Evolutionary conservation across 257 asterid species (phyloP).

Genomic region (Solanum chmielewskii): DNA sequence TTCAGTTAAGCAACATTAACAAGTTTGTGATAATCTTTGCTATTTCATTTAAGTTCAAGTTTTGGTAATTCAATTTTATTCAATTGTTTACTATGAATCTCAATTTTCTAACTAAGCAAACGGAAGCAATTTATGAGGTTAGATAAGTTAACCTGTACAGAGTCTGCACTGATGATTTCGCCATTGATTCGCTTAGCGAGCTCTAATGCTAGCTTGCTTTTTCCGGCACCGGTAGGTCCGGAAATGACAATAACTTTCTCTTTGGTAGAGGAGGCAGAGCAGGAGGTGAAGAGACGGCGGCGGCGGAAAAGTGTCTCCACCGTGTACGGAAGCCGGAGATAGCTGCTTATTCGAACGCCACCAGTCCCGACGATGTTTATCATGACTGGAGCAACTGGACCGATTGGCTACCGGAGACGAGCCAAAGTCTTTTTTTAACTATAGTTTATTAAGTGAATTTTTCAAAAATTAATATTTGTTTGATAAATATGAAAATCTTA

Average conservation of each 20-base stretch:
- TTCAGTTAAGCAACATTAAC: neutral
- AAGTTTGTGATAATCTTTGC: neutral
- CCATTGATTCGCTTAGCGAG: slow-evolving; percentile 85
- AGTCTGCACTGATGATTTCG: slow-evolving; percentile 91
- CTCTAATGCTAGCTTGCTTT: slow-evolving; percentile 79
- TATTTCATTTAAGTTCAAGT: neutral
- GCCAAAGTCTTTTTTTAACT: neutral
- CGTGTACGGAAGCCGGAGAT: slow-evolving; percentile 28
- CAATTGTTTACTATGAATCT: neutral
- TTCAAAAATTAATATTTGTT: no score
- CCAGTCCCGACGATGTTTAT: slow-evolving; percentile 4
- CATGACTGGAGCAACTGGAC: neutral
- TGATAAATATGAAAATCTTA: no score
- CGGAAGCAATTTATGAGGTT: neutral
- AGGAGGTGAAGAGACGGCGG: slow-evolving; percentile 20
- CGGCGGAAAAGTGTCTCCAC: slow-evolving; percentile 25
- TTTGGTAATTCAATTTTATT: neutral
- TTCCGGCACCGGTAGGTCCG: slow-evolving; percentile 97
- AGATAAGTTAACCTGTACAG: slow-evolving; percentile 58
- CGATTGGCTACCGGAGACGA: neutral
- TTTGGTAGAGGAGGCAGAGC: slow-evolving; percentile 21
- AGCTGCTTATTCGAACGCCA: slow-evolving; percentile 35
- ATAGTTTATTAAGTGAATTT: no score
- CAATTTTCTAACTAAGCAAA: neutral
- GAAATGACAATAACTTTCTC: slow-evolving; percentile 78